Percentiles rank a stretch among this genome's conserved stretches.
Conservation (phyloP, 1,284 basidiomycete genomes). For the Coniferiporia sulphurascens region DNA sequence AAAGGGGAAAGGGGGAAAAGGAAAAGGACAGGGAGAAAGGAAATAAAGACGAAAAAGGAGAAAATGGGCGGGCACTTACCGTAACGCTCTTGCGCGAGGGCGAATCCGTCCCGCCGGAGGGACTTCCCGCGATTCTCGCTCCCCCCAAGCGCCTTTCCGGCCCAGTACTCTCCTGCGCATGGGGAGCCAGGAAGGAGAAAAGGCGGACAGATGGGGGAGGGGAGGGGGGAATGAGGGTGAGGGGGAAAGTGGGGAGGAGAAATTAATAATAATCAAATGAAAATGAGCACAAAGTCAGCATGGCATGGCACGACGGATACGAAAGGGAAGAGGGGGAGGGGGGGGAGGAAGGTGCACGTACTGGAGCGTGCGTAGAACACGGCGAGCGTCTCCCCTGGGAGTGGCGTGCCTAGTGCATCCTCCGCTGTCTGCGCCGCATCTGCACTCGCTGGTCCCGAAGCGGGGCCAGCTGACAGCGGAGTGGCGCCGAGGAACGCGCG, state of each 20-base stretch:
- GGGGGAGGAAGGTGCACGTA: conserved; percentile 30
- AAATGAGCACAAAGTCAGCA: neutral
- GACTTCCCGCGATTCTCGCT: conserved; percentile 76
- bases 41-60: neutral
- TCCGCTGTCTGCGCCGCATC: conserved; percentile 53
- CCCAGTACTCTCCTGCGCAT: conserved; percentile 72
- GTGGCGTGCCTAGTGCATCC: conserved; percentile 76
- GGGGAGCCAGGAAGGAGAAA: neutral
- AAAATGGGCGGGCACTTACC: conserved; percentile 33
- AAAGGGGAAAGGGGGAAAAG: no score
- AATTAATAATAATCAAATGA: neutral
- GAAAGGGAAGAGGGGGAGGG: neutral
- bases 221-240: no score
- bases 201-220: neutral
- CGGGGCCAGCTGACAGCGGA: conserved; percentile 34
- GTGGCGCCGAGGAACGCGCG: conserved; percentile 70
- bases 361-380: conserved; percentile 82
- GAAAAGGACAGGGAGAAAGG: no score
- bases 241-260: no score
- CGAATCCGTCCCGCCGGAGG: conserved; percentile 75
- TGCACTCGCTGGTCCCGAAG: conserved; percentile 25
- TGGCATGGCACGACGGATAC: neutral
- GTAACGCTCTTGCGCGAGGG: conserved; percentile 64
- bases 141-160: conserved; percentile 59
- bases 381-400: conserved; percentile 85